phyloP scores from a whole-genome alignment of 805 yeast species.

The Schwanniomyces yamadae region DNA sequence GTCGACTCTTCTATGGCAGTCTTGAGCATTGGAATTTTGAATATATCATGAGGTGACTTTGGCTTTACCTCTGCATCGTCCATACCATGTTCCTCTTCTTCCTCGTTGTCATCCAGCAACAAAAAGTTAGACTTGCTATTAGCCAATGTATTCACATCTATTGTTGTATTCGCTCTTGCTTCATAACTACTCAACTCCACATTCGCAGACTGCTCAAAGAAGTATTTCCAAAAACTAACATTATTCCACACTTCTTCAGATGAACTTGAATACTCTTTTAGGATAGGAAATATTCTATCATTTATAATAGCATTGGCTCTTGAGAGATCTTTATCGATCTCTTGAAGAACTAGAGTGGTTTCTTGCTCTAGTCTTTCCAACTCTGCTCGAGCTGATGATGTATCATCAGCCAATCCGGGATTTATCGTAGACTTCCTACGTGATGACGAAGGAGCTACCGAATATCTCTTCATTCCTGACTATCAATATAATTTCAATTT shows the following conservation, averaged over 20 bases:
- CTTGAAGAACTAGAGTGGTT: slow-evolving; percentile 73
- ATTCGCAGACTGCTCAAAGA: slow-evolving; percentile 73
- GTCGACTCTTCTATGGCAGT: slow-evolving; percentile 27
- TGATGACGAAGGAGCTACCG: slow-evolving; percentile 34
- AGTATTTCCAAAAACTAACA: slow-evolving; percentile 71
- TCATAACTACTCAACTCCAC: slow-evolving; percentile 58
- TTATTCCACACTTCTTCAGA: slow-evolving; percentile 64
- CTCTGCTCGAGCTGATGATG: slow-evolving; percentile 29
- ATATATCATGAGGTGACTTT: slow-evolving; percentile 3
- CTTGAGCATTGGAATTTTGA: slow-evolving; percentile 20
- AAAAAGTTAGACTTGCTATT: slow-evolving; percentile 16
- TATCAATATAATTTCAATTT: no score
- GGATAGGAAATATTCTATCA: slow-evolving; percentile 65
- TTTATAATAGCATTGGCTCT: slow-evolving; percentile 66
- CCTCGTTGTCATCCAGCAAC: slow-evolving; percentile 17
- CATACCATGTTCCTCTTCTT: slow-evolving; percentile 1
- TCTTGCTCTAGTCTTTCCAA: slow-evolving; percentile 73
- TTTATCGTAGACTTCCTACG: slow-evolving; percentile 28
- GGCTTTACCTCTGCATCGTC: slow-evolving; percentile 4
- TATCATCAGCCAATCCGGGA: slow-evolving; percentile 9
- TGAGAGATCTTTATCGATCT: slow-evolving; percentile 72
- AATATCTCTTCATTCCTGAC: slow-evolving; percentile 30
- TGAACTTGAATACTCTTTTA: slow-evolving; percentile 57
- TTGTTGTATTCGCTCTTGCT: slow-evolving; percentile 29
- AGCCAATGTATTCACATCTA: slow-evolving; percentile 22